Evolutionary conservation across 352 stramenopile genomes (phyloP), one percentile per base, ranked within the genome.

Genomic region (Nothophytophthora sp.): DNA sequence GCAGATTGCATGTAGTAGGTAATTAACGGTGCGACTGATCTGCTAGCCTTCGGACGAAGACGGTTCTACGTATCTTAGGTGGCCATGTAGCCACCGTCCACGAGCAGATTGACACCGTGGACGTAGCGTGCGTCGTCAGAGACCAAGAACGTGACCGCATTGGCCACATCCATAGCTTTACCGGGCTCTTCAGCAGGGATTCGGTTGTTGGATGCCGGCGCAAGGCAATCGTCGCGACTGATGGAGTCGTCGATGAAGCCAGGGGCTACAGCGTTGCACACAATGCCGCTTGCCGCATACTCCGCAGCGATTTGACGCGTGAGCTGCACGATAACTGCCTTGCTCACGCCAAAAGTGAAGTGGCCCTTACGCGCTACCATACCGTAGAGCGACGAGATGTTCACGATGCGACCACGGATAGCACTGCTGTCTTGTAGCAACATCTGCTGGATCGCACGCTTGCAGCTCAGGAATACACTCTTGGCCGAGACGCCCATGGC

Each of bases 231-330:
- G 29, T 77, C 63, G 38, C 65, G 73, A 38, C 67, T 70, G 38
- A 79, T 79, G 27, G 76, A 84, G 57, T 90, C 75, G 45, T 86
- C 73, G 36, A 88, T 85, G 38, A 73, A 79, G 15, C 74, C 74
- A 0, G 77, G 72, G 4, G 76, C 74, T 5, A 86, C 73, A 1
- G 72, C 73, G 18, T 88, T 88, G 67, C 76, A 86, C 11, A 90
- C 48, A 15, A 88, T 70, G 13, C 76, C 74, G n/a, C 63, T 74
- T 12, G 65, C 51, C 13, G 74, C 79, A 50, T 86, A 87, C 49
- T 90, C 74, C 13, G 67, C 65, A 1, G 76, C 76, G 24, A 88
- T 71, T 45, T 90, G 76, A 1, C 76, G 71, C 12, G 76, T 90
- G 18, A 90, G 74, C 50, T 90, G 79, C 39, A 78, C 70, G 42